Percentiles rank a stretch among this genome's conserved stretches.
Conservation (phyloP, 495 filamentous ascomycete species). For the Penicillium atrosanguineum region DNA sequence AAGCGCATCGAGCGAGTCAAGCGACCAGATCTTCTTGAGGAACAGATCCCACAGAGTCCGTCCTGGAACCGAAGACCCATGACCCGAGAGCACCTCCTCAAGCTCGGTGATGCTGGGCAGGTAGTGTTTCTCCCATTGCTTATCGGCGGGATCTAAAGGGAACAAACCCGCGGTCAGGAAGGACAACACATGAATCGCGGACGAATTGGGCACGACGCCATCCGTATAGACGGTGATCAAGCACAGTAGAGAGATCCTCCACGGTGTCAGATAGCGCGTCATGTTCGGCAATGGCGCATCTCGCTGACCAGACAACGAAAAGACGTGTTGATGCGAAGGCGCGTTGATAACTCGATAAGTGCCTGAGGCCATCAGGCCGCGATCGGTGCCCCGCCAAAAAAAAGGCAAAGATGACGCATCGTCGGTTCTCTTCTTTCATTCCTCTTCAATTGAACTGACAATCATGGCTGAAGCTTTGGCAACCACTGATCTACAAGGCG, state of each 20-base stretch:
- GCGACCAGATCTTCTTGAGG: constrained; percentile 77
- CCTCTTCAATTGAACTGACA: constrained; percentile 14
- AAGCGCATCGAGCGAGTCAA: constrained; percentile 76
- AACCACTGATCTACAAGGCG: constrained; percentile 51
- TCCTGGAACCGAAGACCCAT: constrained; percentile 69
- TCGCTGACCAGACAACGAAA: constrained; percentile 5
- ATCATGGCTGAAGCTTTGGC: constrained; percentile 50
- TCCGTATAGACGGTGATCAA: constrained; percentile 79
- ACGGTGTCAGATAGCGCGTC: constrained; percentile 80
- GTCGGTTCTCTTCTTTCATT: not conserved
- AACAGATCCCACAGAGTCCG: constrained; percentile 82
- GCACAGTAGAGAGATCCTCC: constrained; percentile 77
- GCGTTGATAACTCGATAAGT: constrained; percentile 21
- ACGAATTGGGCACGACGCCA: constrained; percentile 66
- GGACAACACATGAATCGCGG: constrained; percentile 78
- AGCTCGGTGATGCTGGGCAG: constrained; percentile 64
- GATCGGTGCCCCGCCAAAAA: constrained; percentile 25
- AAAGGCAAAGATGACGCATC: constrained; percentile 25
- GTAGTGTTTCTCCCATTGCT: constrained; percentile 42
- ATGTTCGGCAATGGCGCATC: constrained; percentile 43
- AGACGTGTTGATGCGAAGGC: constrained; percentile 10
- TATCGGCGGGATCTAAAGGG: constrained; percentile 40
- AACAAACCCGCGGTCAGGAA: constrained; percentile 78
- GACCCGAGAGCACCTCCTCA: constrained; percentile 57
- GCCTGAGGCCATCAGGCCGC: constrained; percentile 25